Percentiles rank a stretch among this genome's conserved stretches.
phyloP scores from a whole-genome alignment of 345 rosid genomes.

The Gossypium arboreum region DNA sequence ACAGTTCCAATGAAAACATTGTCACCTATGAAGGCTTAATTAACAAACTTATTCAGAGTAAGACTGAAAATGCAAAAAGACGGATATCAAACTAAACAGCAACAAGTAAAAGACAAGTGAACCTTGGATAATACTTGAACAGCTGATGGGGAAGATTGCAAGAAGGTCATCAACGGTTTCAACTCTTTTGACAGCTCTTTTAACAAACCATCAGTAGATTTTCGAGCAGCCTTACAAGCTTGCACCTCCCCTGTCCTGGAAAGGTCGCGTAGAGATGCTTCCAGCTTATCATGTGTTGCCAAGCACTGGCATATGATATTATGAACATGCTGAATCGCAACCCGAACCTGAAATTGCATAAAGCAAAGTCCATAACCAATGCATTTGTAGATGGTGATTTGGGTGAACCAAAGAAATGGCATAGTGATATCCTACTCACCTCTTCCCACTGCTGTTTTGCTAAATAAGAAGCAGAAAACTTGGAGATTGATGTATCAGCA shows the following conservation, averaged over 20 bases:
- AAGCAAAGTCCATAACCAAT: not conserved
- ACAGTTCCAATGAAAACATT: not conserved
- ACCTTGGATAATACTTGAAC: conserved; percentile 79
- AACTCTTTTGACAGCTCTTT: conserved; percentile 79
- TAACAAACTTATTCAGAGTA: not conserved
- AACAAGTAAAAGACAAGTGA: not conserved
- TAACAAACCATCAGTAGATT: conserved; percentile 60
- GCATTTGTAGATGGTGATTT: not conserved
- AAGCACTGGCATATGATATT: conserved; percentile 60
- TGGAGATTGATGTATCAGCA: conserved; percentile 87
- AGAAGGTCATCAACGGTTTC: conserved; percentile 48
- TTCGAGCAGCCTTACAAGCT: conserved; percentile 87
- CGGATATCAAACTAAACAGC: conserved; percentile 1
- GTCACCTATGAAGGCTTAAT: not conserved
- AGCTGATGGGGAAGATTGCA: conserved; percentile 72
- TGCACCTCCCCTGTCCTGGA: conserved; percentile 90
- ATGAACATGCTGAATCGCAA: conserved; percentile 61
- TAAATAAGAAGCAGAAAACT: conserved; percentile 83
- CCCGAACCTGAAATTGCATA: conserved; percentile 55
- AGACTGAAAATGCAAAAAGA: not conserved
- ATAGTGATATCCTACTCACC: conserved; percentile 35
- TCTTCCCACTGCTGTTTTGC: conserved; percentile 98
- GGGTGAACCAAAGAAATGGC: not conserved
- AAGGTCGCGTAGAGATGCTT: conserved; percentile 81
- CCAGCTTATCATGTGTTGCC: conserved; percentile 70